These are phyloP conservation scores for Sporisorium iseilematis-ciliati DNA, from an alignment of 1,284 basidiomycete genomes.

Conservation along the genomic window DNA sequence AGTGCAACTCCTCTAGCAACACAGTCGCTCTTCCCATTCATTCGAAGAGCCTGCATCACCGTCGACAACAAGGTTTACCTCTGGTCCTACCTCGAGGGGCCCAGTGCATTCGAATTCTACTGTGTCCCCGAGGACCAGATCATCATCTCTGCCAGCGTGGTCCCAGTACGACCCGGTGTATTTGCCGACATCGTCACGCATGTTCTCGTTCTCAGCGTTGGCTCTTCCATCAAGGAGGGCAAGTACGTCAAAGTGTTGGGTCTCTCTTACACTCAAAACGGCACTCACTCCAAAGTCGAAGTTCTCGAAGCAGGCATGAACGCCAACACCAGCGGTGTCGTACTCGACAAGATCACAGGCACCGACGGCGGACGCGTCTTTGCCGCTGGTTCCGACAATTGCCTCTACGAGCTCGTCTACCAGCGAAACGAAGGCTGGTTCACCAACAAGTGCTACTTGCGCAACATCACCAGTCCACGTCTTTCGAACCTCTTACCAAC, in stretches of 20 bases:
- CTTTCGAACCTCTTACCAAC: constrained; percentile 67
- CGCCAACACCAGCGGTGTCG: constrained; percentile 78
- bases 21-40: constrained; percentile 86
- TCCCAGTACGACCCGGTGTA: constrained; percentile 73
- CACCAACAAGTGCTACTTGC: constrained; percentile 79
- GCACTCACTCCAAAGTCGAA: constrained; percentile 75
- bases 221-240: constrained; percentile 70
- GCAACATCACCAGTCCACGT: constrained; percentile 76
- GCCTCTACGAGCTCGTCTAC: constrained; percentile 92
- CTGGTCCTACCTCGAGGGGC: constrained; percentile 96
- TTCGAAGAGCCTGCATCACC: constrained; percentile 94
- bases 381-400: constrained; percentile 86
- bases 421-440: constrained; percentile 94
- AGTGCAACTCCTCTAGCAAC: constrained; percentile 58
- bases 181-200: constrained; percentile 93
- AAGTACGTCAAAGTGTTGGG: constrained; percentile 87
- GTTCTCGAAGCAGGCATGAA: constrained; percentile 91
- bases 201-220: constrained; percentile 89
- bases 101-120: constrained; percentile 86
- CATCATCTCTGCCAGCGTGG: constrained; percentile 77
- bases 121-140: constrained; percentile 86
- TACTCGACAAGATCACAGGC: constrained; percentile 84
- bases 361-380: constrained; percentile 89
- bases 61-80: constrained; percentile 94
- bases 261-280: constrained; percentile 73